Evolutionary conservation across 1,284 basidiomycete species (phyloP), one percentile per base, ranked within the genome.

Genomic region (Leucocoprinus gongylophorus): DNA sequence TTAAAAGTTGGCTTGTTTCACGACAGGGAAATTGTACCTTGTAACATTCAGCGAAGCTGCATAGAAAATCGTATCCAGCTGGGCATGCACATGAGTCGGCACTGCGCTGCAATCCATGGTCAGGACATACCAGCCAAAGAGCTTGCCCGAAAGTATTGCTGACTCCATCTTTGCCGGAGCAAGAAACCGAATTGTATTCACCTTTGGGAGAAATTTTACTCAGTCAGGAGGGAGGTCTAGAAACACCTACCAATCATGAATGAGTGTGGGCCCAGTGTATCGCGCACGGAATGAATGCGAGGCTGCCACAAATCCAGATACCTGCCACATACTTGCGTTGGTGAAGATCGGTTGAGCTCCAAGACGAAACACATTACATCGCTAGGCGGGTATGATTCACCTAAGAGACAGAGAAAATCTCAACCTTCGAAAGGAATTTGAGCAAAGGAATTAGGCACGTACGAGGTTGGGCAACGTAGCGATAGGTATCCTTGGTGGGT

Each of bases 251-350:
- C 75, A 50, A 77, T 73, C 30, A 71, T 61, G 51, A 77, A 78
- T 6, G 68, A 60, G 48, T 76, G 67, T 5, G 69, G 65, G 1
- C 76, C 76, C 3, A 76, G 66, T 46, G 71, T 67, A 29, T 68
- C 62, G 32, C 75, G 68, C 9, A 78, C 69, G 7, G 67, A 64
- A 30, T 67, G 63, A 40, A 78, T 76, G 21, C 76, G 68, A 10
- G 75, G 76, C 58, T 76, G 74, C 74, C 74, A 78, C 43, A 78
- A 63, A 58, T 78, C 76, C 13, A 77, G 66, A 58, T 73, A 78
- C 55, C 75, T 77, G 49, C 12, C 18, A 40, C 18, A 41, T 39
- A 17, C 2, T 17, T 44, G 4, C 17, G 42, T n/a, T 3, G n/a
- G 12, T 17, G 12, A 15, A 17, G 23, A 5, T 13, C 13, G 17